Conservation (phyloP, 148 eudicot species). For the Rhododendron williamsianum region DNA sequence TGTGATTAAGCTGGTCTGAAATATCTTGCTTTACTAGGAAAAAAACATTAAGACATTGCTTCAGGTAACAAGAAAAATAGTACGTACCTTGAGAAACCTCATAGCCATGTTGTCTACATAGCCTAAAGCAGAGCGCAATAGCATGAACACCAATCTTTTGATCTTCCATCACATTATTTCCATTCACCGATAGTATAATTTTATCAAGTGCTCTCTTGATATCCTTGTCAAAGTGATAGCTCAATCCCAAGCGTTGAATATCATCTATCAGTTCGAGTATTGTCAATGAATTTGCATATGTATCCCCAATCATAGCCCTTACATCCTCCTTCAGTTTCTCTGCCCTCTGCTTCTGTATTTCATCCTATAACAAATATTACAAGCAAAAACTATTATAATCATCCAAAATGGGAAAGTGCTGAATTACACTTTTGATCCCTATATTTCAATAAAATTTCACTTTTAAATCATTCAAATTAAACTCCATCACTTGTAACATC, state of each 20-base stretch:
- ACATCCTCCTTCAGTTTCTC: slow-evolving; percentile 16
- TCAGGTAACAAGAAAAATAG: not conserved
- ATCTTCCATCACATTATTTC: not conserved
- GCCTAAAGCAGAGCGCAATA: slow-evolving; percentile 12
- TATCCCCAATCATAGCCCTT: slow-evolving; percentile 13
- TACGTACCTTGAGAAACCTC: slow-evolving; percentile 19
- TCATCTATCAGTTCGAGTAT: slow-evolving; percentile 28
- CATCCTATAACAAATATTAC: slow-evolving; percentile 1
- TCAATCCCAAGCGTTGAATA: slow-evolving; percentile 26
- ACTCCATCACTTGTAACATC: too few species aligned
- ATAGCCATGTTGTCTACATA: slow-evolving; percentile 21
- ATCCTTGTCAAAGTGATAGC: slow-evolving; percentile 16
- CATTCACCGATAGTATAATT: not conserved
- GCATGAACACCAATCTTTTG: not conserved
- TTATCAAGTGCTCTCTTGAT: slow-evolving; percentile 15
- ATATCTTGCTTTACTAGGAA: too few species aligned
- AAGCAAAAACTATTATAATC: not conserved
- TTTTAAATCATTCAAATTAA: too few species aligned
- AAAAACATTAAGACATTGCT: too few species aligned
- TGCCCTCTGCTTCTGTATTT: not conserved
- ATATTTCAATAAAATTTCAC: too few species aligned
- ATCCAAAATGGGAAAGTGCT: too few species aligned
- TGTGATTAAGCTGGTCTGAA: too few species aligned
- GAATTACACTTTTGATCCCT: too few species aligned
- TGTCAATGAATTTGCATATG: not conserved